A percentile compares a stretch with the other conserved stretches of the same genome.
These are phyloP conservation scores for Neopestalotiopsis sp. DNA, from an alignment of 2,329 filamentous ascomycete species.

Conservation along the genomic window DNA sequence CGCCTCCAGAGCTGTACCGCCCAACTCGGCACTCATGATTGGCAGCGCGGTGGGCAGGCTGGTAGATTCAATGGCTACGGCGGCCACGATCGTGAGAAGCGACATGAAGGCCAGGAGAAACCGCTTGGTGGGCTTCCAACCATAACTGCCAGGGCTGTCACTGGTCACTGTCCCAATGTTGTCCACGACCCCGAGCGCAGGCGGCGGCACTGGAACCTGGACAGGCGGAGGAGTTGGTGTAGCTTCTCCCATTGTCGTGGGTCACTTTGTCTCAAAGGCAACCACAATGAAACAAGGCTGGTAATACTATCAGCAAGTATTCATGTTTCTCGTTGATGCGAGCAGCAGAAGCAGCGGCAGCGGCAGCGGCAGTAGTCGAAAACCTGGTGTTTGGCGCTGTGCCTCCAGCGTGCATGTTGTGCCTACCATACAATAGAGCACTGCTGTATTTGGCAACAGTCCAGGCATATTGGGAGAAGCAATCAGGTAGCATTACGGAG, in stretches of 20 bases:
- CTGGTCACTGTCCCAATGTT: not conserved
- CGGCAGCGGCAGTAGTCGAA: too few relatives aligned
- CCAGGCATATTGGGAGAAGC: too few relatives aligned
- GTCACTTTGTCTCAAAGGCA: too few relatives aligned
- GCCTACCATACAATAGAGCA: too few relatives aligned
- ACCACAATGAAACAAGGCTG: too few relatives aligned
- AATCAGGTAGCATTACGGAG: too few relatives aligned
- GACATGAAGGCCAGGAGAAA: conserved; percentile 57
- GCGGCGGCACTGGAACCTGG: not conserved
- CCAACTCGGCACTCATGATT: conserved; percentile 55
- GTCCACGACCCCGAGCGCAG: not conserved
- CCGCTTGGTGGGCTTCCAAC: conserved; percentile 36
- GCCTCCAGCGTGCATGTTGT: too few relatives aligned
- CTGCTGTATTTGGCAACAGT: too few relatives aligned
- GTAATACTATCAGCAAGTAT: too few relatives aligned
- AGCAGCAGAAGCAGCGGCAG: too few relatives aligned
- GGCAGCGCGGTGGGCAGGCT: conserved; percentile 67
- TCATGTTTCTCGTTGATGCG: too few relatives aligned
- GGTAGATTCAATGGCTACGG: conserved; percentile 70
- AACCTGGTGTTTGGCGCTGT: too few relatives aligned
- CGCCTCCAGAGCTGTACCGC: conserved; percentile 62
- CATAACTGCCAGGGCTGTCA: not conserved
- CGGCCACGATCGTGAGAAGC: conserved; percentile 61
- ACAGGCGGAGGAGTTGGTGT: not conserved
- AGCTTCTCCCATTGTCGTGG: not conserved